Percentiles rank a stretch among this genome's conserved stretches.
Evolutionary conservation across 169 alveolate genomes (phyloP).

Genomic region (Theileria parva): DNA sequence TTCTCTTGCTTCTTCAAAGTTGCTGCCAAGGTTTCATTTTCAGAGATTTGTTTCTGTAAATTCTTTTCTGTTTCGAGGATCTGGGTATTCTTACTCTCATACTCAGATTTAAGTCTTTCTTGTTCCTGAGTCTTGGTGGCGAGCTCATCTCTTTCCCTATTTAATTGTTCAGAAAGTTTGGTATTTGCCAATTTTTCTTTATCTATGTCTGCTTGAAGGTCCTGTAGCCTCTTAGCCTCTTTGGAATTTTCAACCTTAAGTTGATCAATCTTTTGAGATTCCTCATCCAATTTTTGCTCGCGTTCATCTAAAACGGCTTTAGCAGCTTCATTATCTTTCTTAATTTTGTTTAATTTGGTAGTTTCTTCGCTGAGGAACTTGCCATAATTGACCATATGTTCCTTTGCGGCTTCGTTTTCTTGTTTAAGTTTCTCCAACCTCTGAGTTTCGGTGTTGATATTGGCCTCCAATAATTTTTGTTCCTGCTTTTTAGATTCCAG

Average conservation of each 20-base stretch:
- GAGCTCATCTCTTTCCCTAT: conserved; percentile 10
- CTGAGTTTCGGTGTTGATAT: neutral
- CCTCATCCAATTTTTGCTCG: neutral
- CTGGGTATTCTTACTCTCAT: neutral
- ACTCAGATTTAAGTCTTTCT: neutral
- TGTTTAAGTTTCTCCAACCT: neutral
- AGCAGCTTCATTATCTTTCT: neutral
- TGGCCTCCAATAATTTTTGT: neutral
- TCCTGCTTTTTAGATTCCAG: neutral
- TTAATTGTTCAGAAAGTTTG: neutral
- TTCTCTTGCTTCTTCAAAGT: neutral
- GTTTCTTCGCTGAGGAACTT: neutral
- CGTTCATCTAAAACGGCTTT: neutral
- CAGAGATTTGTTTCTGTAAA: neutral
- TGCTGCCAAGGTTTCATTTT: neutral
- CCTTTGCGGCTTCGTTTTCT: neutral
- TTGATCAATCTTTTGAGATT: neutral
- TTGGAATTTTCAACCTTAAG: neutral
- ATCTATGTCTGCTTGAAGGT: neutral
- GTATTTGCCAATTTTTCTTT: neutral
- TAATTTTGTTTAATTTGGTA: neutral
- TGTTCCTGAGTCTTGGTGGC: neutral
- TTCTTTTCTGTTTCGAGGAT: neutral
- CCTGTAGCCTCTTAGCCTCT: neutral
- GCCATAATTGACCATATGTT: neutral